Evolutionary conservation across 2,329 filamentous ascomycete genomes (phyloP).

Genomic region (Colletotrichum musae): DNA sequence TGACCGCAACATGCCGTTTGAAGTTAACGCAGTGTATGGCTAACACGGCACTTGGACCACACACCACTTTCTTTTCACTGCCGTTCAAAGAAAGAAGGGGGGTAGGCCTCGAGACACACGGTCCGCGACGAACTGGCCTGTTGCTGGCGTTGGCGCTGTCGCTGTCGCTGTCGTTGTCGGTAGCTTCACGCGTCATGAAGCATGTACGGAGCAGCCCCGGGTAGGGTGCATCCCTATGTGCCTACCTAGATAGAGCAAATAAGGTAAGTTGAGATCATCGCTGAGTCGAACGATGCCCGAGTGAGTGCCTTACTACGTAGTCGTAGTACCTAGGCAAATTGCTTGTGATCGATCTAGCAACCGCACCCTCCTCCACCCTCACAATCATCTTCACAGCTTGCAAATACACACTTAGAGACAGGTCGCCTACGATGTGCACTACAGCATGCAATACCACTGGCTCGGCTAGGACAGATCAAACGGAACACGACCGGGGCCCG

Average conservation of each 20-base stretch:
- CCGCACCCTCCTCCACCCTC: too few relatives aligned
- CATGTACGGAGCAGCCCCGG: too few relatives aligned
- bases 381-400: too few relatives aligned
- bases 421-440: background rate
- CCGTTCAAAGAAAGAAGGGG: constrained; percentile 9
- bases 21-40: constrained; percentile 12
- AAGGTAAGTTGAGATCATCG: too few relatives aligned
- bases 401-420: constrained; percentile 4
- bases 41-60: constrained; percentile 15
- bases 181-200: too few relatives aligned
- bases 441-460: constrained; percentile 2
- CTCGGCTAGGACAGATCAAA: constrained; percentile 22
- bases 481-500: constrained; percentile 13
- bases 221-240: too few relatives aligned
- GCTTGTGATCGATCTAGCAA: too few relatives aligned
- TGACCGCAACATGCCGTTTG: constrained; percentile 28
- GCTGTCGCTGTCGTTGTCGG: too few relatives aligned
- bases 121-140: constrained; percentile 16
- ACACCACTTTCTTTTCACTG: constrained; percentile 16
- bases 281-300: too few relatives aligned
- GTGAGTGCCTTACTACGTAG: too few relatives aligned
- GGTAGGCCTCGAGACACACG: constrained; percentile 12
- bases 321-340: too few relatives aligned
- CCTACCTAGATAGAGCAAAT: too few relatives aligned
- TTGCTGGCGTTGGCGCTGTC: constrained; percentile 3